Percentiles rank a stretch among this genome's conserved stretches.
Evolutionary conservation across 257 asterid genomes (phyloP).

Genomic region (Mentha longifolia): DNA sequence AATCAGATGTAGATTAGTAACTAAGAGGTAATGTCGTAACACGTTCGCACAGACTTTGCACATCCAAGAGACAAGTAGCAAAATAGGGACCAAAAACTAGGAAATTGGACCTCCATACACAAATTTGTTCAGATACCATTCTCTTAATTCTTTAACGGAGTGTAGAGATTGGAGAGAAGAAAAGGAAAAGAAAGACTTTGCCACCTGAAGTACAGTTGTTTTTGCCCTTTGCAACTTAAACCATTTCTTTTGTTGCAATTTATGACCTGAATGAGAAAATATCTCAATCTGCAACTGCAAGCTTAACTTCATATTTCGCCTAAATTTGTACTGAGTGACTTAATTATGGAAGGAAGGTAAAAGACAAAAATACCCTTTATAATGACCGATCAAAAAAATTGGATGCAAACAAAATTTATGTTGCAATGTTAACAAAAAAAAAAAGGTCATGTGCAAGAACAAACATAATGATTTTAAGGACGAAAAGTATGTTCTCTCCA

Average conservation of each 20-base stretch:
- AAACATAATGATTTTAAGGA: background rate
- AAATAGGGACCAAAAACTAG: background rate
- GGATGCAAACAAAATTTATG: background rate
- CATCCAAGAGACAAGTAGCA: slow-evolving; percentile 11
- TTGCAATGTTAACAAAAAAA: background rate
- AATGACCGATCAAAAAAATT: background rate
- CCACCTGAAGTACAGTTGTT: background rate
- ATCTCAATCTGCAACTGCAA: background rate
- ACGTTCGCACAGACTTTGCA: slow-evolving; percentile 12
- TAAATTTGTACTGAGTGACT: background rate
- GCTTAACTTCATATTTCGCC: background rate
- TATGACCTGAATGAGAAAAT: background rate
- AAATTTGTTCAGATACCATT: background rate
- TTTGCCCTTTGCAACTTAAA: background rate
- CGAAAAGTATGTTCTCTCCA: background rate
- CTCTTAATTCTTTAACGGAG: background rate
- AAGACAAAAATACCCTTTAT: background rate
- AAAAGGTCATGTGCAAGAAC: too few species aligned
- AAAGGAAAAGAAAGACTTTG: background rate
- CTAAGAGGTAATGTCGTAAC: slow-evolving; percentile 25
- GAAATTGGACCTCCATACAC: background rate
- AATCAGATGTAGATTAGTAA: slow-evolving; percentile 13
- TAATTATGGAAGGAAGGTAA: background rate
- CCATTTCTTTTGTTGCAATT: background rate
- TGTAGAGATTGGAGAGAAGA: background rate